These are phyloP conservation scores for Aspergillus saccharolyticus DNA, from an alignment of 495 filamentous ascomycete genomes.

Conservation along the genomic window DNA sequence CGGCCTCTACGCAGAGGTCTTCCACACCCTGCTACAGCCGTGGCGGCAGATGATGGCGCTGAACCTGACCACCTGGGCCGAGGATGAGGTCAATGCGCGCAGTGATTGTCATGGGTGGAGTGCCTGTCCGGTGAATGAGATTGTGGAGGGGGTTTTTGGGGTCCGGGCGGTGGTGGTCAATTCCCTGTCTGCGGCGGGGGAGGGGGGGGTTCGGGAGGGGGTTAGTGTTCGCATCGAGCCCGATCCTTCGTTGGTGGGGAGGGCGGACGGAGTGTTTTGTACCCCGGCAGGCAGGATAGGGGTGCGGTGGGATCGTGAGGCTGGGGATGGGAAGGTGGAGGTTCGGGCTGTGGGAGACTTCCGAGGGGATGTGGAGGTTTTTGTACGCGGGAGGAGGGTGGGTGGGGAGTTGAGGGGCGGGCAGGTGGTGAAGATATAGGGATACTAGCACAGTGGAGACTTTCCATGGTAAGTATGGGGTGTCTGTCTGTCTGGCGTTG, in stretches of 20 bases:
- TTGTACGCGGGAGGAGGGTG: too few species aligned
- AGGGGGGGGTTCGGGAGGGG: too few species aligned
- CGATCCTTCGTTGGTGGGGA: conserved; percentile 7
- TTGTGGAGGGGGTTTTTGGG: conserved; percentile 20
- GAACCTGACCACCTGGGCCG: conserved; percentile 28
- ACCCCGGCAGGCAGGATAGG: not conserved
- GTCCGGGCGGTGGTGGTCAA: conserved; percentile 13
- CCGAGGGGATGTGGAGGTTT: too few species aligned
- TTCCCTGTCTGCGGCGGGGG: too few species aligned
- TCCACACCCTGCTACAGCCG: conserved; percentile 12
- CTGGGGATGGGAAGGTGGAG: not conserved
- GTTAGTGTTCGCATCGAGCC: conserved; percentile 24
- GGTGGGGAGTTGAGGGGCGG: too few species aligned
- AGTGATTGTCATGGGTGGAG: conserved; percentile 31
- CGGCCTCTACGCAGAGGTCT: conserved; percentile 19
- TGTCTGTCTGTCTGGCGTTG: too few species aligned
- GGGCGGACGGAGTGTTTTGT: not conserved
- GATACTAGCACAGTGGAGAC: too few species aligned
- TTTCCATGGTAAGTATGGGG: too few species aligned
- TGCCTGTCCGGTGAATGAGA: conserved; percentile 22
- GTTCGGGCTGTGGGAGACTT: too few species aligned
- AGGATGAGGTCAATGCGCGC: conserved; percentile 19
- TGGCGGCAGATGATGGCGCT: conserved; percentile 22
- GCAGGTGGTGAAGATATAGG: too few species aligned
- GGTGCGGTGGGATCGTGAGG: not conserved